phyloP scores from a whole-genome alignment of 2,329 filamentous ascomycete species.

The Alternaria sp. region DNA sequence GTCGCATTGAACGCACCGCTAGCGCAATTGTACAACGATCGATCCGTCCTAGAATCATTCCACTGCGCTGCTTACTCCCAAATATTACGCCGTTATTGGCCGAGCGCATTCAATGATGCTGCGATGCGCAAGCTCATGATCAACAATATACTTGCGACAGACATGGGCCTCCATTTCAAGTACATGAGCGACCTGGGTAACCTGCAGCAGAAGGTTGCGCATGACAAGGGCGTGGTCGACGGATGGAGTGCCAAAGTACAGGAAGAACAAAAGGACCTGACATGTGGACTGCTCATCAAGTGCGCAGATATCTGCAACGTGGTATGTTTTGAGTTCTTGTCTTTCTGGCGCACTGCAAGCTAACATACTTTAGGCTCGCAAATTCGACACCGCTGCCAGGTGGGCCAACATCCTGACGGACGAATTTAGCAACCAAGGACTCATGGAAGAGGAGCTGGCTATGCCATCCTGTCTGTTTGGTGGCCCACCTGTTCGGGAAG shows the following conservation, averaged over 20 bases:
- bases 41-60: constrained; percentile 94
- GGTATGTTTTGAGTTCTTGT: constrained; percentile 63
- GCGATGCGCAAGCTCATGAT: constrained; percentile 91
- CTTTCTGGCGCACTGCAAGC: neutral
- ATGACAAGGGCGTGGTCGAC: constrained; percentile 67
- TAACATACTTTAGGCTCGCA: constrained; percentile 69
- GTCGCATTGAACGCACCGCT: constrained; percentile 90
- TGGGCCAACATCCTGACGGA: constrained; percentile 97
- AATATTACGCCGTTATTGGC: constrained; percentile 92
- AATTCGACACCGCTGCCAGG: constrained; percentile 78
- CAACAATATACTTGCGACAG: constrained; percentile 94
- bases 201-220: constrained; percentile 77
- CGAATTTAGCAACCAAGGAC: constrained; percentile 90
- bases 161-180: constrained; percentile 96
- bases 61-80: constrained; percentile 97
- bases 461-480: constrained; percentile 87
- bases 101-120: constrained; percentile 75
- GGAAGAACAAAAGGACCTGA: constrained; percentile 77
- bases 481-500: constrained; percentile 78
- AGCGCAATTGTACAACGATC: constrained; percentile 95
- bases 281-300: constrained; percentile 94
- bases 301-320: constrained; percentile 99
- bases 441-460: constrained; percentile 86
- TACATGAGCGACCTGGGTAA: constrained; percentile 91
- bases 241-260: constrained; percentile 78